Evolutionary conservation across 1,284 basidiomycete species (phyloP).

Genomic region (Nidula niveotomentosa): DNA sequence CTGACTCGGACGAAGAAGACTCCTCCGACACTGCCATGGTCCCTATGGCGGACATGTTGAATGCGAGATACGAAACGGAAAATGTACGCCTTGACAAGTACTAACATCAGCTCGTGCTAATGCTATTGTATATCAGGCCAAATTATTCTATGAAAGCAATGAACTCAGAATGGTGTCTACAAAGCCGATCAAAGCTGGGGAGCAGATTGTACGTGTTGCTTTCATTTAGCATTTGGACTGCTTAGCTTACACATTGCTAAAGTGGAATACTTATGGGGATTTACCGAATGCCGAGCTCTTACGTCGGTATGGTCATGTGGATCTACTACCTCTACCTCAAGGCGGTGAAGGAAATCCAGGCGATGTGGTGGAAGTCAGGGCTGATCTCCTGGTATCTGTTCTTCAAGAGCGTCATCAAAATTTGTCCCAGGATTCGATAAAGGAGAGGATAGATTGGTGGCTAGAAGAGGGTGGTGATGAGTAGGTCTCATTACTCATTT

Average conservation of each 20-base stretch:
- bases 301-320: slow-evolving; percentile 93
- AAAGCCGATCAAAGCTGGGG: slow-evolving; percentile 71
- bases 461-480: slow-evolving; percentile 89
- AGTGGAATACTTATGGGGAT: slow-evolving; percentile 98
- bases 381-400: slow-evolving; percentile 70
- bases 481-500: slow-evolving; percentile 45
- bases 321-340: slow-evolving; percentile 59
- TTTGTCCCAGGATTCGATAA: slow-evolving; percentile 22
- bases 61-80: slow-evolving; percentile 83
- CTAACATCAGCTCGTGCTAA: not conserved
- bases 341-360: slow-evolving; percentile 72
- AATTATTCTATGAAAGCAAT: slow-evolving; percentile 78
- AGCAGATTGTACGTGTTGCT: slow-evolving; percentile 77
- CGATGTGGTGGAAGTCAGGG: slow-evolving; percentile 86
- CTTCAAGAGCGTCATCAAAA: slow-evolving; percentile 26
- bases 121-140: slow-evolving; percentile 53
- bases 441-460: slow-evolving; percentile 87
- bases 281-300: slow-evolving; percentile 95
- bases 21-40: slow-evolving; percentile 88
- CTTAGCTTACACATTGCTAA: not conserved
- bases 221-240: not conserved
- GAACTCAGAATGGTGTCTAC: slow-evolving; percentile 84
- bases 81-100: slow-evolving; percentile 56
- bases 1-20: slow-evolving; percentile 44
- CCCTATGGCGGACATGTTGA: slow-evolving; percentile 95